Base-by-base conservation (phyloP, 495 filamentous ascomycete species). In the Trichoderma virens region DNA sequence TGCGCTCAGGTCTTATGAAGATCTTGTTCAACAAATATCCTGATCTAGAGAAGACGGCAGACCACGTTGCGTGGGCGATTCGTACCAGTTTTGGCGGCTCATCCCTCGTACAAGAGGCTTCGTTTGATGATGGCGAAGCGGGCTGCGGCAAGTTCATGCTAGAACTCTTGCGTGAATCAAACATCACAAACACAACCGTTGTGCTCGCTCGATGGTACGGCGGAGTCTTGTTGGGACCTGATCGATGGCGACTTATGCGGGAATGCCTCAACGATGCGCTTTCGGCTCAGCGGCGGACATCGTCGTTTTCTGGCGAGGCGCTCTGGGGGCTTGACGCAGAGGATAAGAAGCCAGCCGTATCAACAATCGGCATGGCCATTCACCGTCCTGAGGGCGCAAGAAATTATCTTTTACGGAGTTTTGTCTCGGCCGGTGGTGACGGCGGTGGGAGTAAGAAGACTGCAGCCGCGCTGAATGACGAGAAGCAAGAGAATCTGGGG, bases 141-240 rank as follows among this genome's bases (percentile, higher is more conserved):
- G 92, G 91, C 30, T 91, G 90, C 30, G 94, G 94, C 6, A 85
- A 86, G 0, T 82, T 94, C 30, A 73, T 98, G 68, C 79, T 96
- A 27, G 85, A 89, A 73, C 74, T 96, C 56, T 81, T 98, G 82
- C 87, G 92, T 73, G 75, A 91, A 66, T 88, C 90, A 81, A 83
- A 89, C 72, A 85, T 91, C 2, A 88, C 87, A 77, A 83, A 92
- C 76, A 87, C 90, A 1, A 79, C 97, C 18, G 90, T 98, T 6
- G 91, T 98, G 23, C 89, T 98, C 59, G 90, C 88, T 38, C 80
- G 94, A 31, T 98, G 94, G 94, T 98, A 91, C 72, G 94, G 94
- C 0, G 94, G 94, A 0, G 80, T 93, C 5, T 82, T 90, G 66
- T 76, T 98, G 11, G 94, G 94, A 0, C 88, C 90, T 14, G 94